phyloP scores from a whole-genome alignment of 805 yeast species.

The Hanseniaspora mollemarum region DNA sequence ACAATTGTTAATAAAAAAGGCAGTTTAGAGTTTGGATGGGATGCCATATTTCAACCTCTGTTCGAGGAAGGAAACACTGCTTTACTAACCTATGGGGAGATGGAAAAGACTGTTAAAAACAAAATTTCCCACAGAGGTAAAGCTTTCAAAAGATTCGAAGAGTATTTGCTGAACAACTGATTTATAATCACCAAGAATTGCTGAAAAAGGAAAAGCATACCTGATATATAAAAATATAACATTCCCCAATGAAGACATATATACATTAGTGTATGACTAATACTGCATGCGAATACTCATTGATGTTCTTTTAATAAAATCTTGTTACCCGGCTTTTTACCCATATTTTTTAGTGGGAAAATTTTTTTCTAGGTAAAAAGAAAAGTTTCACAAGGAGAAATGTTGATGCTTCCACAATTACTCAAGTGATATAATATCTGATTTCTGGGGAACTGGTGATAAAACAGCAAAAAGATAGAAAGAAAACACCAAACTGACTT shows the following conservation, averaged over 20 bases:
- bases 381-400: not conserved
- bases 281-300: too few species aligned
- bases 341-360: not conserved
- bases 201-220: not conserved
- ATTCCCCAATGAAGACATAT: too few species aligned
- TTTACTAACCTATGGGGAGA: constrained; percentile 70
- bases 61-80: constrained; percentile 37
- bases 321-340: not conserved
- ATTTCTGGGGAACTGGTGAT: too few species aligned
- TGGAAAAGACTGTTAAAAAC: constrained; percentile 68
- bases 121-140: constrained; percentile 74
- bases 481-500: not conserved
- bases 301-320: too few species aligned
- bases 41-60: constrained; percentile 70
- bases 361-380: not conserved
- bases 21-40: constrained; percentile 85
- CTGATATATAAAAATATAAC: not conserved
- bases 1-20: constrained; percentile 68
- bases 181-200: not conserved
- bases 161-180: constrained; percentile 32
- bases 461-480: too few species aligned
- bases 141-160: constrained; percentile 65
- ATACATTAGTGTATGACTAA: not conserved
- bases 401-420: not conserved
- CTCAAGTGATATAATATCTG: not conserved